A percentile compares a stretch with the other conserved stretches of the same genome.
Conservation (phyloP, 2,329 filamentous ascomycete species). For the Hypoxylon sp. region DNA sequence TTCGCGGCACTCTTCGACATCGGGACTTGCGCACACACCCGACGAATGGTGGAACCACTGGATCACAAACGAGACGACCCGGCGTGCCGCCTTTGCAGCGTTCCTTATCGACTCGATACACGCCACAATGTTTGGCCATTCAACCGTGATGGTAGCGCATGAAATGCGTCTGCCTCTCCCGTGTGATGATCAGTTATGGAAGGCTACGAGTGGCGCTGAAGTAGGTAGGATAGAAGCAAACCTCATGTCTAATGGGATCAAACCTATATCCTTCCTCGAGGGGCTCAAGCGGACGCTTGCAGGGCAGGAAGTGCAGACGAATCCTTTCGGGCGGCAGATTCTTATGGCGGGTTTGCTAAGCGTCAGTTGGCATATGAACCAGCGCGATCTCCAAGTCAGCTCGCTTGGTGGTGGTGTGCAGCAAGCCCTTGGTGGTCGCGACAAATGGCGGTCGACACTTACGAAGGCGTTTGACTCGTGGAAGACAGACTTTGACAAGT, state of each 20-base stretch:
- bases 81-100: conserved; percentile 90
- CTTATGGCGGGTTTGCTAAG: conserved; percentile 94
- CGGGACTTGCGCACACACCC: conserved; percentile 73
- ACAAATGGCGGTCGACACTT: conserved; percentile 89
- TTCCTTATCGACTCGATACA: conserved; percentile 97
- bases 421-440: conserved; percentile 83
- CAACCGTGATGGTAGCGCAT: conserved; percentile 95
- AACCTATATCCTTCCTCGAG: conserved; percentile 88
- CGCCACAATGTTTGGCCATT: conserved; percentile 97
- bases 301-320: conserved; percentile 86
- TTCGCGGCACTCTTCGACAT: conserved; percentile 71
- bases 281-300: conserved; percentile 90
- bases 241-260: conserved; percentile 83
- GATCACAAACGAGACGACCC: conserved; percentile 93
- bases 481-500: conserved; percentile 91
- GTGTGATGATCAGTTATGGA: conserved; percentile 94
- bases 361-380: conserved; percentile 98
- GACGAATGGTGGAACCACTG: conserved; percentile 97
- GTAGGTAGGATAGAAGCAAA: conserved; percentile 86
- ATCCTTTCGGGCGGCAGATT: conserved; percentile 91
- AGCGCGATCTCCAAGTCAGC: conserved; percentile 91
- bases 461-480: conserved; percentile 93
- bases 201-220: conserved; percentile 86
- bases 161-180: conserved; percentile 92
- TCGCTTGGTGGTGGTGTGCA: conserved; percentile 80